Percentiles rank a stretch among this genome's conserved stretches.
These are phyloP conservation scores for Lipomyces kockii DNA, from an alignment of 805 yeast species.

Conservation along the genomic window DNA sequence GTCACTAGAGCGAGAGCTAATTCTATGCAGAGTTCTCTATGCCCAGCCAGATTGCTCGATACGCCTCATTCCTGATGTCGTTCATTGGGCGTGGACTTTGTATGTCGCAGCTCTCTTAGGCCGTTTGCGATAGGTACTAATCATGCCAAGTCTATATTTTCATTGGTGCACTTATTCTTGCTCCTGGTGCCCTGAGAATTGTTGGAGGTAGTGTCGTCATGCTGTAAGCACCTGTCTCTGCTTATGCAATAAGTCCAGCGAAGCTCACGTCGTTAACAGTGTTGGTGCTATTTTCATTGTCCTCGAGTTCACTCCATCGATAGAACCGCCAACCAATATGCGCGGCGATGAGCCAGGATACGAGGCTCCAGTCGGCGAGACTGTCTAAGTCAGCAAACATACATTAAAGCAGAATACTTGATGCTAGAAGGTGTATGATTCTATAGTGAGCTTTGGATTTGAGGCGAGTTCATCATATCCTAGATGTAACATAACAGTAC, in stretches of 20 bases:
- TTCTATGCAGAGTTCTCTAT: constrained; percentile 51
- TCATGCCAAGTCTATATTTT: constrained; percentile 53
- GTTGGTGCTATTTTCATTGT: constrained; percentile 64
- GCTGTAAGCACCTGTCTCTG: constrained; percentile 37
- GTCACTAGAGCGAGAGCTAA: background rate
- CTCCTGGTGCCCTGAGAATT: constrained; percentile 60
- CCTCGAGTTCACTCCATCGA: constrained; percentile 72
- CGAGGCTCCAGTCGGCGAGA: constrained; percentile 34
- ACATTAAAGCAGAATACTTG: constrained; percentile 1
- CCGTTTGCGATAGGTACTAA: background rate
- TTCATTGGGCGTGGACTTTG: constrained; percentile 76
- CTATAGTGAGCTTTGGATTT: background rate
- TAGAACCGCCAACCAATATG: constrained; percentile 84
- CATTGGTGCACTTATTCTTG: constrained; percentile 55
- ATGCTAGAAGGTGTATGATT: background rate
- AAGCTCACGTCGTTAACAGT: constrained; percentile 6
- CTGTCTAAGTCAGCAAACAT: constrained; percentile 19
- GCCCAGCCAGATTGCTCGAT: constrained; percentile 54
- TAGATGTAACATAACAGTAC: background rate
- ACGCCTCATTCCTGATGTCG: constrained; percentile 62
- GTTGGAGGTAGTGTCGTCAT: constrained; percentile 64
- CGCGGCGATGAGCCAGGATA: constrained; percentile 53
- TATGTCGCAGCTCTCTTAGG: constrained; percentile 44
- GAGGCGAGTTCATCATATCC: background rate
- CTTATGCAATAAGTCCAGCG: background rate